Percentiles rank a stretch among this genome's conserved stretches.
These are phyloP conservation scores for Limonium bicolor DNA, from an alignment of 148 eudicot species.

Conservation along the genomic window DNA sequence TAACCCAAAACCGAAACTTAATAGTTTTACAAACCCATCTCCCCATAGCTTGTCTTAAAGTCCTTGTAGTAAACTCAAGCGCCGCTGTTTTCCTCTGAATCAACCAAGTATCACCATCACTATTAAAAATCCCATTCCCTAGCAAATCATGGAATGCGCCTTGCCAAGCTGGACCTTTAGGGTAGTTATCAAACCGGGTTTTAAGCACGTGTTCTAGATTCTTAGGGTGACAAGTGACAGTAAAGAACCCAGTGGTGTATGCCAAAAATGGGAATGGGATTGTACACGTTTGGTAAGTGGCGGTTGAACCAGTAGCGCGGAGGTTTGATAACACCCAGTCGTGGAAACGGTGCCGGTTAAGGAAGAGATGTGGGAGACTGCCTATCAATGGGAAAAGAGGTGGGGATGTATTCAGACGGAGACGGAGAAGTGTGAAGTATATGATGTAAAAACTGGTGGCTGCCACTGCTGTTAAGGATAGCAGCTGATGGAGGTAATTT, in stretches of 20 bases:
- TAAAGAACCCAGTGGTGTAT: slow-evolving; percentile 26
- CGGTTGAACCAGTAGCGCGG: slow-evolving; percentile 15
- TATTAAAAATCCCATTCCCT: slow-evolving; percentile 44
- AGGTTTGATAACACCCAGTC: slow-evolving; percentile 42
- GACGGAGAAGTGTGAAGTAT: slow-evolving; percentile 2
- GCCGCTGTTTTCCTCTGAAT: slow-evolving; percentile 44
- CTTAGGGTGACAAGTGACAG: slow-evolving; percentile 41
- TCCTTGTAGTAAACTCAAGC: slow-evolving; percentile 39
- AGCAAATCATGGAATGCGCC: slow-evolving; percentile 38
- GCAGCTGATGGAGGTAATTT: too few species aligned
- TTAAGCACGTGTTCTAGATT: slow-evolving; percentile 42
- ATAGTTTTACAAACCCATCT: slow-evolving; percentile 46
- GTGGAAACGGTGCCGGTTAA: slow-evolving; percentile 14
- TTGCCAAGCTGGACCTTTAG: slow-evolving; percentile 49
- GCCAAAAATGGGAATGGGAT: slow-evolving; percentile 30
- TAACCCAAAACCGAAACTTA: slow-evolving; percentile 28
- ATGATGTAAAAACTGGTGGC: slow-evolving; percentile 12
- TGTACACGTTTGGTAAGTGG: slow-evolving; percentile 45
- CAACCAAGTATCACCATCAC: slow-evolving; percentile 43
- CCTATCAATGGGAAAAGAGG: background rate
- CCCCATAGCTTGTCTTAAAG: slow-evolving; percentile 40
- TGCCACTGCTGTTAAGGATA: slow-evolving; percentile 16
- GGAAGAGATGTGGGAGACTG: background rate
- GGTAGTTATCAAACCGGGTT: slow-evolving; percentile 49
- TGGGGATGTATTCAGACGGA: background rate